Conservation (phyloP, 352 stramenopile species). For the Pythium folliculosum region DNA sequence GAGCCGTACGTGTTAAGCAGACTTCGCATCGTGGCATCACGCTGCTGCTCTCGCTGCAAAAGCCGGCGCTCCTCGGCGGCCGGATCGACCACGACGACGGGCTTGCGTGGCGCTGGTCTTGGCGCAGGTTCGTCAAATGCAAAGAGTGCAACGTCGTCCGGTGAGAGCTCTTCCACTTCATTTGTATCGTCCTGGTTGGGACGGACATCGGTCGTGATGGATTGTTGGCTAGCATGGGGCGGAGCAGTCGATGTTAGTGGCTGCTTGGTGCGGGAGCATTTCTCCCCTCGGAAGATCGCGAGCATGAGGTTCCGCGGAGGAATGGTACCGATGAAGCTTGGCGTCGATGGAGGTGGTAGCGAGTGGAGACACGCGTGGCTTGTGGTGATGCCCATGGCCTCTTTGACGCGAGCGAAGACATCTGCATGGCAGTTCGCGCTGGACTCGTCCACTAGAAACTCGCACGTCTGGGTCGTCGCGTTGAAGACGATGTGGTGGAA, state of each 20-base stretch:
- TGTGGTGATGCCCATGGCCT: conserved; percentile 20
- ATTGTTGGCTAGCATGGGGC: conserved; percentile 8
- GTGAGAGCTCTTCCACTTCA: background rate
- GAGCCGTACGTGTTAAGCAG: conserved; percentile 23
- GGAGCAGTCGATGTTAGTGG: background rate
- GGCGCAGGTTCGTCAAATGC: background rate
- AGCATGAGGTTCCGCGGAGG: conserved; percentile 38
- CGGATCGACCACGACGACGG: conserved; percentile 24
- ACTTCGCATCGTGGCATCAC: conserved; percentile 30
- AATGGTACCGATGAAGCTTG: conserved; percentile 49
- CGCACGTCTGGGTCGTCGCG: conserved; percentile 36
- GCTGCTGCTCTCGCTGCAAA: conserved; percentile 24
- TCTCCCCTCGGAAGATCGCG: conserved; percentile 49
- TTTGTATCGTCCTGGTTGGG: background rate
- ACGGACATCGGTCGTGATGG: background rate
- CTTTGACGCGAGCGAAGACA: conserved; percentile 36
- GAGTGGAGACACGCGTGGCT: conserved; percentile 37
- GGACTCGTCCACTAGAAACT: conserved; percentile 53
- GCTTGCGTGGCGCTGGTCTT: conserved; percentile 7
- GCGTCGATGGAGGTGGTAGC: conserved; percentile 23
- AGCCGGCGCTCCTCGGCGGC: conserved; percentile 19
- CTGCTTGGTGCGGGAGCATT: conserved; percentile 42
- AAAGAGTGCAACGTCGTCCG: background rate
- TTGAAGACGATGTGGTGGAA: conserved; percentile 83
- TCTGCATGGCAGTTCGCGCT: conserved; percentile 56